phyloP scores from a whole-genome alignment of 768 basidiomycete genomes.

The Hortiboletus campestris region DNA sequence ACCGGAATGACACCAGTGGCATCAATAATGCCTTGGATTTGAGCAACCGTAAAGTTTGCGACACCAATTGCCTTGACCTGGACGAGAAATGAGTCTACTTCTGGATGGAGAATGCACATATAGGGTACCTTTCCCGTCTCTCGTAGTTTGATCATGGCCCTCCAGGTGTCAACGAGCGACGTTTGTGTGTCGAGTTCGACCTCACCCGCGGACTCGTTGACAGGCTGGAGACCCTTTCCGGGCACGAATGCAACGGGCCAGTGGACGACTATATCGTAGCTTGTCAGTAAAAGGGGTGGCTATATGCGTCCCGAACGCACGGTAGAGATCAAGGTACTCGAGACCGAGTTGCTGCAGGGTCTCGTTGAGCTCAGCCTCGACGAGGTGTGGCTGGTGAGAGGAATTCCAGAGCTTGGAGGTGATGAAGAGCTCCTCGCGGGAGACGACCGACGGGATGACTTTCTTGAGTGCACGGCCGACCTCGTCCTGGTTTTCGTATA shows the following conservation, averaged over 20 bases:
- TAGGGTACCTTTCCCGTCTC: conserved; percentile 62
- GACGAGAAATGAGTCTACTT: background rate
- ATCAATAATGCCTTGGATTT: conserved; percentile 63
- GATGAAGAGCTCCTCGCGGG: conserved; percentile 78
- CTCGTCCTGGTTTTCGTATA: conserved; percentile 79
- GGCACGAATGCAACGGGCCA: conserved; percentile 75
- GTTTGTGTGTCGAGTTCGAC: conserved; percentile 55
- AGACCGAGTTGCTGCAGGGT: conserved; percentile 70
- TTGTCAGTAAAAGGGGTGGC: conserved; percentile 1
- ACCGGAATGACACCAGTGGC: conserved; percentile 75
- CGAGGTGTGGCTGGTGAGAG: conserved; percentile 60
- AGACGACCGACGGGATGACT: conserved; percentile 72
- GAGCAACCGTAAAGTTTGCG: conserved; percentile 72
- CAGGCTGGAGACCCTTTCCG: conserved; percentile 55
- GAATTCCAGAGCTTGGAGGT: conserved; percentile 85
- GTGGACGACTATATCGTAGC: conserved; percentile 56
- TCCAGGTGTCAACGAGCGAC: conserved; percentile 79
- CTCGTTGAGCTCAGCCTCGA: conserved; percentile 73
- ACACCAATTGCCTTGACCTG: conserved; percentile 75
- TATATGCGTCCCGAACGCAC: conserved; percentile 38
- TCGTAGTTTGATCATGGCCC: conserved; percentile 68
- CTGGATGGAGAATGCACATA: background rate
- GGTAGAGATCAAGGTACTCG: conserved; percentile 79
- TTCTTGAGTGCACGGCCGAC: conserved; percentile 73
- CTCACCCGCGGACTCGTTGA: conserved; percentile 41